A percentile compares a stretch with the other conserved stretches of the same genome.
These are phyloP conservation scores for Didymella keratinophila DNA, from an alignment of 2,329 filamentous ascomycete genomes.

Conservation along the genomic window DNA sequence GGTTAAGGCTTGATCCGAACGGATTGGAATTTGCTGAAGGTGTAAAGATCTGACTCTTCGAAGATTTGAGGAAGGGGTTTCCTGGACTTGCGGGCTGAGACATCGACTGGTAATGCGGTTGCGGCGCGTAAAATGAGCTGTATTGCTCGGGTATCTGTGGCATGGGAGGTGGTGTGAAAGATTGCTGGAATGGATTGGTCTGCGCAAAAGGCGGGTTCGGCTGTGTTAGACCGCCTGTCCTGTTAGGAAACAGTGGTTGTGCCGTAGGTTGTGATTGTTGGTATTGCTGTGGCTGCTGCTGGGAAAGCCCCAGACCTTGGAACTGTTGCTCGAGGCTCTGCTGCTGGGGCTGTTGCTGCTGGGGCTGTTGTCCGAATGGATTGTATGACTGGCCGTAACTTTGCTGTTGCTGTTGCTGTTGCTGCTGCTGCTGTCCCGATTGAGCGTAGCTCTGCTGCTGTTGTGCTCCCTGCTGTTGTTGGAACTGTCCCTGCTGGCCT, in stretches of 20 bases:
- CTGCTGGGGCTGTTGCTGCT: slow-evolving; percentile 31
- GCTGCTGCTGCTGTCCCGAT: slow-evolving; percentile 20
- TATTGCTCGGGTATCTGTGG: slow-evolving; percentile 52
- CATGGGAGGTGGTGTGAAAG: slow-evolving; percentile 53
- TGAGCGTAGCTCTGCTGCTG: slow-evolving; percentile 30
- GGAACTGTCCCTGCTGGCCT: slow-evolving; percentile 37
- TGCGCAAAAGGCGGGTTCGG: slow-evolving; percentile 50
- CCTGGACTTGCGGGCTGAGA: slow-evolving; percentile 48
- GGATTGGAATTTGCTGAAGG: slow-evolving; percentile 48
- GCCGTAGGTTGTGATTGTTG: slow-evolving; percentile 39
- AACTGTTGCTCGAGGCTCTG: slow-evolving; percentile 71
- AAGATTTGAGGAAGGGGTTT: slow-evolving; percentile 56
- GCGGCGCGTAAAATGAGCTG: slow-evolving; percentile 42
- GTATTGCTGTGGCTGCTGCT: slow-evolving; percentile 52
- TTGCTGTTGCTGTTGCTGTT: slow-evolving; percentile 15
- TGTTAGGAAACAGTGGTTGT: slow-evolving; percentile 72
- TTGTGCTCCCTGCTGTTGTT: slow-evolving; percentile 28
- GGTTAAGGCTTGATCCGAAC: slow-evolving; percentile 56
- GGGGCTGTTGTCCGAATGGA: slow-evolving; percentile 30
- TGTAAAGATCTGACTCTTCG: slow-evolving; percentile 54
- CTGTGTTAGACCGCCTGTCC: slow-evolving; percentile 69
- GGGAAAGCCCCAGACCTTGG: slow-evolving; percentile 73
- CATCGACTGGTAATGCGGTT: slow-evolving; percentile 50
- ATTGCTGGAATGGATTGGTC: slow-evolving; percentile 53
- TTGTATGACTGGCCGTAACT: slow-evolving; percentile 21